Evolutionary conservation across 371 early-diverging fungal species (phyloP), one percentile per base, ranked within the genome.

Genomic region (Capniomyces stellatus): DNA sequence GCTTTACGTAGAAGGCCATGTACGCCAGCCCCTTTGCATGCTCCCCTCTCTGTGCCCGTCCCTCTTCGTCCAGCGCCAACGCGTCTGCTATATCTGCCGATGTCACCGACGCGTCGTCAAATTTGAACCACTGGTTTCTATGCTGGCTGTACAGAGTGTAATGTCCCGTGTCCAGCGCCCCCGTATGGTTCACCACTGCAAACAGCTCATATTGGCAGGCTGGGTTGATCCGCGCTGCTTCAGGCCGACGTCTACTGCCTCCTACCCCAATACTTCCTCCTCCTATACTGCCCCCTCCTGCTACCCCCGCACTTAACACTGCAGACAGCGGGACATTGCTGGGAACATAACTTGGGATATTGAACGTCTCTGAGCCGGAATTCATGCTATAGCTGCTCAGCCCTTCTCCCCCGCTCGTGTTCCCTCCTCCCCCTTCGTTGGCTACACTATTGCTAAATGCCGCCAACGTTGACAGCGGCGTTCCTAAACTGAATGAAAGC

Each of bases 151-250:
- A 89, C 51, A 84, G 80, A 2, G 85, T 88, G 63, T 95, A 95
- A 64, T 95, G 96, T 2, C 96, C 96, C 0, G 90, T 87, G 52
- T 94, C 89, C 57, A 92, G 67, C 51, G 76, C 78, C 15, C 96
- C 96, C 51, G 79, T 75, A 52, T 96, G 96, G 47, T 84, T 86
- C 24, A 92, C 81, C 2, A 94, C 89, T 1, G 91, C 87, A 70
- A 92, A 92, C 30, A 96, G 64, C 1, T 75, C 69, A 61, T 96
- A 96, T 31, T 77, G 64, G 64, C 83, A 83, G 3, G 81, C 67
- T 0, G 85, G 85, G 52, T 73, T 66, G 1, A 58, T 51, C n/a
- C 60, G 65, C 40, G 54, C 50, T 15, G 51, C 30, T 51, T 66
- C 54, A 39, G 73, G 64, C 25, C 74, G 62, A 29, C 76, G 73